Base-by-base conservation (phyloP, 148 eudicot genomes). In the Amaranthus cruentus region DNA sequence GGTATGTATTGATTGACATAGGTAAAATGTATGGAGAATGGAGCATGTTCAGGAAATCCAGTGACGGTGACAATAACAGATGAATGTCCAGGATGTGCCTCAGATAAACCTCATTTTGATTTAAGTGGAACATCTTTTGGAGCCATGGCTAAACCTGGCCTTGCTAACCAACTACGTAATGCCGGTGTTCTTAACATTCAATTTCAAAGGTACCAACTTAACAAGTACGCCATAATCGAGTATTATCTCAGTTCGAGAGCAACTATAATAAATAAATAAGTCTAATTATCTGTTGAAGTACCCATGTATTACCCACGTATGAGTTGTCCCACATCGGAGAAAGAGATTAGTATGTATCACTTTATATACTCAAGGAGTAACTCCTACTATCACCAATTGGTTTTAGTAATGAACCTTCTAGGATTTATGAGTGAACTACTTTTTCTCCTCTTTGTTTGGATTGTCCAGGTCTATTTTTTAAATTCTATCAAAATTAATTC, bases 61-160 rank as follows among this genome's bases (percentile, higher is more conserved):
- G 90, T 89, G 74, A 89, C 76, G 0, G 86, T 93, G 10, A 86
- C 87, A 1, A 76, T 91, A 47, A 91, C 91, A 0, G 98, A 93
- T 72, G 56, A 68, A 21, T 90, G 98, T 64, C 96, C 94, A 0
- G 98, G 88, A 6, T 88, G 91, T 18, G 68, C 64, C 38, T 11
- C 76, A 0, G 84, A 82, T n/a, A 50, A 85, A 6, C 68, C 55
- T 54, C 90, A 87, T 72, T 91, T 93, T 55, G 97, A 93, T 70
- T 67, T 93, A 44, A 93, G 98, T 65, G 97, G 97, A 9, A 81
- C 87, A 18, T 83, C 98, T 53, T 93, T 89, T 28, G 96, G 97
- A 53, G 85, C 89, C 69, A 81, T 93, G 92, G 98, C 97, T 5
- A 62, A 50, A 3, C 68, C 86, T 2, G 84, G 87, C 62, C 84